These are phyloP conservation scores for Gomphus bonarii DNA, from an alignment of 1,284 basidiomycete species.

Conservation along the genomic window DNA sequence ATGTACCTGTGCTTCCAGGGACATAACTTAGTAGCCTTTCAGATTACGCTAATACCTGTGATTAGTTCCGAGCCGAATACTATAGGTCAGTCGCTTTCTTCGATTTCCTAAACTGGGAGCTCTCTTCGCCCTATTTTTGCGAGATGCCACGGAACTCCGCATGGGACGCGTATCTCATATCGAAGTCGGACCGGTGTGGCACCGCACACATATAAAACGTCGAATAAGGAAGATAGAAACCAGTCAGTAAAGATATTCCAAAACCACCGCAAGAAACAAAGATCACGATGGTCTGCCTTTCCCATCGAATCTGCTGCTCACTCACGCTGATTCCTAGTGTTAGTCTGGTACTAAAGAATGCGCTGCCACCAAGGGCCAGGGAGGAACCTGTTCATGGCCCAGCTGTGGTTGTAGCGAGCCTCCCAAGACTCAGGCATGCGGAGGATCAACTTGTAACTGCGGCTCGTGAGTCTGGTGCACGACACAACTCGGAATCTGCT, in stretches of 20 bases:
- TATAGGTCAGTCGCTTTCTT: neutral
- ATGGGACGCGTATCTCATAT: neutral
- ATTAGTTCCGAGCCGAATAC: neutral
- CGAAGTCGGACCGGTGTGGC: neutral
- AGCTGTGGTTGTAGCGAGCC: neutral
- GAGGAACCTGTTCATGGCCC: neutral
- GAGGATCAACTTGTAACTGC: neutral
- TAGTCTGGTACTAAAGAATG: neutral
- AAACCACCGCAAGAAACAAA: neutral
- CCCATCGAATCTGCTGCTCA: neutral
- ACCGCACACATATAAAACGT: neutral
- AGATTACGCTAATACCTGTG: neutral
- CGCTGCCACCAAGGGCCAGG: neutral
- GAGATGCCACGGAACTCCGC: neutral
- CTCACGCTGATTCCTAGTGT: neutral
- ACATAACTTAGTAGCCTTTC: neutral
- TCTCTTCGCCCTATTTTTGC: neutral
- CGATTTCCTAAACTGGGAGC: too few species aligned
- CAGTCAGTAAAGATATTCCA: neutral
- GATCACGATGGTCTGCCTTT: neutral
- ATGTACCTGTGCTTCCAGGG: neutral
- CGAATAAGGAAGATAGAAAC: neutral
- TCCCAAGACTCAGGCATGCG: neutral
- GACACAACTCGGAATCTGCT: neutral
- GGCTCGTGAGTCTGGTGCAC: neutral